Conservation (phyloP, 352 stramenopile genomes). For the Poterioochromonas sp. region DNA sequence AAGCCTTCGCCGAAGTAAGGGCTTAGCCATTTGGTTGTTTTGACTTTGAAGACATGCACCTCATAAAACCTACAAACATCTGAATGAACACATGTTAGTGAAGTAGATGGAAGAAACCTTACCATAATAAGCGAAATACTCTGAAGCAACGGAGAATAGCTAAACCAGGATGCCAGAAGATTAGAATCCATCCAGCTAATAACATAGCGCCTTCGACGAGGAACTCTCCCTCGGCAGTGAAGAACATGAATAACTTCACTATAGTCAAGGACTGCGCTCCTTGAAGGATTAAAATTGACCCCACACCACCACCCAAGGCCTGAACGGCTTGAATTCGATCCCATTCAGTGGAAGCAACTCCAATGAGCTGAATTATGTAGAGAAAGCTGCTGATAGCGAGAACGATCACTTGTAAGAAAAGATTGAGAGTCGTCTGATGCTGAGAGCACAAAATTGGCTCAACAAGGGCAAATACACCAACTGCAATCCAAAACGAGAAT, state of each 20-base stretch:
- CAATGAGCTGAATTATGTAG: slow-evolving; percentile 1
- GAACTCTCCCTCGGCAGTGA: background rate
- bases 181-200: background rate
- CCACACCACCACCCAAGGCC: background rate
- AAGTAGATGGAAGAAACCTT: background rate
- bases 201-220: background rate
- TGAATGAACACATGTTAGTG: background rate
- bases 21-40: too few relatives aligned
- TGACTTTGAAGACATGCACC: background rate
- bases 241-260: background rate
- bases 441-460: background rate
- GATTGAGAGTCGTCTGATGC: background rate
- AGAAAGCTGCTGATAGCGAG: background rate
- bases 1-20: background rate
- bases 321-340: background rate
- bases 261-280: background rate
- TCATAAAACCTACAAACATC: slow-evolving; percentile 20
- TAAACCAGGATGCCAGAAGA: background rate
- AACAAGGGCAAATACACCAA: background rate
- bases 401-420: background rate
- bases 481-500: background rate
- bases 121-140: slow-evolving; percentile 6
- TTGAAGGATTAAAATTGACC: background rate
- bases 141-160: background rate
- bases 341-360: slow-evolving; percentile 7